phyloP scores from a whole-genome alignment of 1,284 basidiomycete species.

The Ustilago tritici region DNA sequence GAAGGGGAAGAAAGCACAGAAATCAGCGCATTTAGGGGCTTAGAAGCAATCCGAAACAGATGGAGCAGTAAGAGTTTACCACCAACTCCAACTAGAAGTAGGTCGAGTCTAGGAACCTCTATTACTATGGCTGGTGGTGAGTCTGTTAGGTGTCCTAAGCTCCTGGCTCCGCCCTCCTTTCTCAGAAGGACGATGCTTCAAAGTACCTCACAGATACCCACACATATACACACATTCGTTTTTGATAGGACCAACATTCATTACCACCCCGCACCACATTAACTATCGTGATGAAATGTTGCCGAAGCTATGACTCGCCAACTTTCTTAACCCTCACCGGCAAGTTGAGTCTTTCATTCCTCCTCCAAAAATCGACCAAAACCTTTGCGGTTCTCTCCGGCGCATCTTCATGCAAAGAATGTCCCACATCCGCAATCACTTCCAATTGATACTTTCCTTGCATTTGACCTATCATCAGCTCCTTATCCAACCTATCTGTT shows the following conservation, averaged over 20 bases:
- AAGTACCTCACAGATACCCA: not conserved
- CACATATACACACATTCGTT: not conserved
- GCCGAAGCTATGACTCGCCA: conserved; percentile 26
- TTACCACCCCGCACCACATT: not conserved
- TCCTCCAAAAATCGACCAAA: conserved; percentile 87
- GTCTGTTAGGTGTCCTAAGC: not conserved
- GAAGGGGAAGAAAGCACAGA: not conserved
- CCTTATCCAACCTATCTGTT: conserved; percentile 89
- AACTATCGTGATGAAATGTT: not conserved
- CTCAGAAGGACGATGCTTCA: not conserved
- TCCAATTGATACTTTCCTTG: conserved; percentile 87
- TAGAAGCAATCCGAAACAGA: not conserved
- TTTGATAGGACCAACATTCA: not conserved
- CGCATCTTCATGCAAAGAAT: conserved; percentile 95
- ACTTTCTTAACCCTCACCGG: conserved; percentile 53
- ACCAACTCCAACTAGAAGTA: not conserved
- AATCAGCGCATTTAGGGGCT: not conserved
- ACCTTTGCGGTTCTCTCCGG: conserved; percentile 82
- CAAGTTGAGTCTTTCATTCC: conserved; percentile 77
- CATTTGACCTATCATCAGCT: conserved; percentile 99
- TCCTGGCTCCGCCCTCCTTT: not conserved
- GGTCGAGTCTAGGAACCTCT: not conserved
- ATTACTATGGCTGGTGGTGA: not conserved
- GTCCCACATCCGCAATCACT: conserved; percentile 87
- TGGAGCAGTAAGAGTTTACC: not conserved